Percentiles rank a stretch among this genome's conserved stretches.
Conservation (phyloP, 371 early-diverging fungal species). For the Mortierella sp. region DNA sequence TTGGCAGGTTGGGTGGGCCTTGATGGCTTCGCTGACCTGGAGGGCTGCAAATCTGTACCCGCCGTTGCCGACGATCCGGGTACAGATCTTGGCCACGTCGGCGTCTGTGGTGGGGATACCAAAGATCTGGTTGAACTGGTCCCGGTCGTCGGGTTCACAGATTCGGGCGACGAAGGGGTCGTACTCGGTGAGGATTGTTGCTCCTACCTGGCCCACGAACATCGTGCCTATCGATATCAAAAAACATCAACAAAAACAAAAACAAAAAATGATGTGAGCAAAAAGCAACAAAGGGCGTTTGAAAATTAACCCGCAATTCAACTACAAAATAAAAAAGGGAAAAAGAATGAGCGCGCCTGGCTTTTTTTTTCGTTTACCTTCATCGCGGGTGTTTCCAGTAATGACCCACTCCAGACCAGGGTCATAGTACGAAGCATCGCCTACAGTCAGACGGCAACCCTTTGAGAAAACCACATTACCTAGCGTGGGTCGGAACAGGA, state of each 20-base stretch:
- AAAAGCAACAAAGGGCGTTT: neutral
- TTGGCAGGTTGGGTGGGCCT: neutral
- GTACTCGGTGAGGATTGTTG: neutral
- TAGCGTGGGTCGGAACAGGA: constrained; percentile 20
- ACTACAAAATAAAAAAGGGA: neutral
- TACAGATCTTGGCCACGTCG: neutral
- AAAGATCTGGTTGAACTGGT: constrained; percentile 14
- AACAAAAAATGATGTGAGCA: neutral
- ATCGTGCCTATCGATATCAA: constrained; percentile 7
- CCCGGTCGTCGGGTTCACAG: constrained; percentile 4
- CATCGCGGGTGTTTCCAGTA: constrained; percentile 9
- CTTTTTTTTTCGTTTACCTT: too few relatives aligned
- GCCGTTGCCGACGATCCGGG: neutral
- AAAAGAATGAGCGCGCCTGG: too few relatives aligned
- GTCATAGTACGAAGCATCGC: neutral
- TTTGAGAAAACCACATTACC: constrained; percentile 15
- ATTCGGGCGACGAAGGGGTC: constrained; percentile 1
- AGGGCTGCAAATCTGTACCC: neutral
- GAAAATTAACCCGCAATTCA: neutral
- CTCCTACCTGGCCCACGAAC: neutral
- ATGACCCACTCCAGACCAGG: constrained; percentile 26
- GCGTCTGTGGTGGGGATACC: constrained; percentile 15
- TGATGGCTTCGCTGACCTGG: constrained; percentile 12
- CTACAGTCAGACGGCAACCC: neutral
- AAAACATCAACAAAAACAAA: neutral